Percentiles rank a stretch among this genome's conserved stretches.
Conservation (phyloP, 768 basidiomycete species). For the Boletus rubropictus region DNA sequence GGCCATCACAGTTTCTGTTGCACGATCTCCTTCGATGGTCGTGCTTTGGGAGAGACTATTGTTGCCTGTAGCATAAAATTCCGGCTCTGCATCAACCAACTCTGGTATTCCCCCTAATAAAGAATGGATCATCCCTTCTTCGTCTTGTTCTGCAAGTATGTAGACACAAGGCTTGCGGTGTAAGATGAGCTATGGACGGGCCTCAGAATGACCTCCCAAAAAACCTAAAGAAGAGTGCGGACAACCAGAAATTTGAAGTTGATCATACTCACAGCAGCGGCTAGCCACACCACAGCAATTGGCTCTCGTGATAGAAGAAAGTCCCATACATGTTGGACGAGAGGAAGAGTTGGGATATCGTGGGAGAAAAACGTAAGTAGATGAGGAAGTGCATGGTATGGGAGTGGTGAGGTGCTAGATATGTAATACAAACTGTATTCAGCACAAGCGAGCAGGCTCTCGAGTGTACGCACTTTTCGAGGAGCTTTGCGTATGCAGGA, state of each 20-base stretch:
- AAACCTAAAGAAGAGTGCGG: background rate
- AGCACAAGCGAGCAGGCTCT: background rate
- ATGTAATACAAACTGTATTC: background rate
- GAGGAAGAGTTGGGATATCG: constrained; percentile 82
- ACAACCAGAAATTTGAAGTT: background rate
- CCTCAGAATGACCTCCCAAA: background rate
- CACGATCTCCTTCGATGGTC: background rate
- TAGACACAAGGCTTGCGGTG: constrained; percentile 63
- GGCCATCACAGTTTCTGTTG: background rate
- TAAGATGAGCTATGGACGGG: constrained; percentile 55
- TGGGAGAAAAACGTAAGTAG: constrained; percentile 90
- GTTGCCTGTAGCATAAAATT: background rate
- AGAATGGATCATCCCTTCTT: constrained; percentile 80
- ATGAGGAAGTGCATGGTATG: constrained; percentile 87
- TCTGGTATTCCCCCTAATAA: constrained; percentile 60
- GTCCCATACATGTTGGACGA: constrained; percentile 90
- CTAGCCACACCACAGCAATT: constrained; percentile 74
- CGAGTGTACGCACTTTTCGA: constrained; percentile 50
- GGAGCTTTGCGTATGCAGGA: constrained; percentile 56
- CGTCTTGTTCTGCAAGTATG: constrained; percentile 57
- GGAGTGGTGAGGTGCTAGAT: constrained; percentile 65
- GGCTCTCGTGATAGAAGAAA: constrained; percentile 82
- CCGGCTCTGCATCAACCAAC: constrained; percentile 29
- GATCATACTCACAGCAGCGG: constrained; percentile 58
- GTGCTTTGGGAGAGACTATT: background rate